Conservation (phyloP, 1,139 yeast species). For the Protomyces macrosporus region DNA sequence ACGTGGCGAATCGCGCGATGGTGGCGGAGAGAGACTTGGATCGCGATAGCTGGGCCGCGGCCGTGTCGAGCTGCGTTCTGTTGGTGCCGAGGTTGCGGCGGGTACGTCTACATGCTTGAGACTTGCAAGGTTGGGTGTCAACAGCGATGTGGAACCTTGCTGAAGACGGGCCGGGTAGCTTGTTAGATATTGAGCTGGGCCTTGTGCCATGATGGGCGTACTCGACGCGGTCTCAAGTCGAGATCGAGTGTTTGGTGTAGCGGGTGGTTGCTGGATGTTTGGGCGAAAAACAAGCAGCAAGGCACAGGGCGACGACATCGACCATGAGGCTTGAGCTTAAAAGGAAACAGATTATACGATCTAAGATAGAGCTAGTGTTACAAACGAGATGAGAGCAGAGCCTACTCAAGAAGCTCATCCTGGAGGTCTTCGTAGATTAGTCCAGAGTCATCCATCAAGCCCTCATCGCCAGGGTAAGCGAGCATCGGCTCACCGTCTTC, state of each 20-base stretch:
- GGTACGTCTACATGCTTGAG: conserved; percentile 22
- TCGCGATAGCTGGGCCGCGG: conserved; percentile 24
- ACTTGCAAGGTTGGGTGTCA: conserved; percentile 29
- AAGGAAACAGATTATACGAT: too few relatives aligned
- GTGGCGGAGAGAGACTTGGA: neutral
- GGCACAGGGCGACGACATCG: neutral
- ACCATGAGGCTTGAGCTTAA: too few relatives aligned
- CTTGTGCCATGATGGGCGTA: conserved; percentile 29
- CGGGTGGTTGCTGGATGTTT: neutral
- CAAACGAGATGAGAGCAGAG: too few relatives aligned
- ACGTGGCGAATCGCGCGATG: conserved; percentile 3
- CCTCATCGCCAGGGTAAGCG: too few relatives aligned
- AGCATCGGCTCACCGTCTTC: too few relatives aligned
- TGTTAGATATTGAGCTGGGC: conserved; percentile 25
- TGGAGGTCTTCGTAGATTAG: too few relatives aligned
- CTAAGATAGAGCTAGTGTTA: too few relatives aligned
- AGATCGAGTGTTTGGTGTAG: neutral
- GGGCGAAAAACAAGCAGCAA: neutral
- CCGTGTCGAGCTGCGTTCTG: conserved; percentile 1
- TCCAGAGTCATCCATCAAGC: too few relatives aligned
- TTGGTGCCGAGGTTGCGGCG: neutral
- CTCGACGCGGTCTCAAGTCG: neutral
- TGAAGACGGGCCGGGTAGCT: conserved; percentile 33
- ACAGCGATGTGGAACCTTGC: conserved; percentile 33
- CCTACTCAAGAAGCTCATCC: too few relatives aligned